Evolutionary conservation across 306 rosid species (phyloP).

Genomic region (Lotus japonicus): DNA sequence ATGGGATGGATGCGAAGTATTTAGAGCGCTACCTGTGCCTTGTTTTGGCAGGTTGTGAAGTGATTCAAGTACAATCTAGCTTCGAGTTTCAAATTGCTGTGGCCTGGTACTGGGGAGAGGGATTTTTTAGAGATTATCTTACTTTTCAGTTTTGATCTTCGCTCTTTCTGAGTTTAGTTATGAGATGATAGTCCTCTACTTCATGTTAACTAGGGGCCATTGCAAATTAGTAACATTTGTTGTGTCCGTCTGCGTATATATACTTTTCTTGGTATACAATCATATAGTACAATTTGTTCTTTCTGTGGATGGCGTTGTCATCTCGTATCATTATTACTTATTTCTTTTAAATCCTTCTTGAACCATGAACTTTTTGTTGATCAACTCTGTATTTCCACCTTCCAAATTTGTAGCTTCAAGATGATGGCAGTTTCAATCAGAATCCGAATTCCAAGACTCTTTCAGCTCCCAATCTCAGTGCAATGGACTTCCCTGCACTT

Average conservation of each 20-base stretch:
- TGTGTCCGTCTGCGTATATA: background rate
- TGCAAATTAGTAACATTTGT: background rate
- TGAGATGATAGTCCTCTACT: background rate
- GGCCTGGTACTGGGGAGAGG: conserved; percentile 22
- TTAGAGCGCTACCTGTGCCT: conserved; percentile 31
- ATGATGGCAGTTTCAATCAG: conserved; percentile 55
- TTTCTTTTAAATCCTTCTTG: background rate
- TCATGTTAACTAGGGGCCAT: background rate
- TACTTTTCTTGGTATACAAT: background rate
- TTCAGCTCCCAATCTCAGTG: conserved; percentile 56
- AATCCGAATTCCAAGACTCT: conserved; percentile 52
- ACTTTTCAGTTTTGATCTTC: background rate
- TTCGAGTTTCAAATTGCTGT: conserved; percentile 21
- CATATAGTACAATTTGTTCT: background rate
- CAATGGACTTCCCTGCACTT: conserved; percentile 70
- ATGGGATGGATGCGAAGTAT: conserved; percentile 24
- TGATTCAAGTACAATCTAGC: conserved; percentile 28
- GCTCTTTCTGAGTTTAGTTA: background rate
- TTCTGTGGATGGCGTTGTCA: background rate
- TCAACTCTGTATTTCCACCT: background rate
- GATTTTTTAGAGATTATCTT: conserved; percentile 13
- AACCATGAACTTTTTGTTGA: background rate
- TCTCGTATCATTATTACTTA: background rate
- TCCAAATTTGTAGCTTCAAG: conserved; percentile 61
- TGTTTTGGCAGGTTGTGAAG: conserved; percentile 44